Conservation (phyloP, 352 stramenopile species). For the Globisporangium spiculum region DNA sequence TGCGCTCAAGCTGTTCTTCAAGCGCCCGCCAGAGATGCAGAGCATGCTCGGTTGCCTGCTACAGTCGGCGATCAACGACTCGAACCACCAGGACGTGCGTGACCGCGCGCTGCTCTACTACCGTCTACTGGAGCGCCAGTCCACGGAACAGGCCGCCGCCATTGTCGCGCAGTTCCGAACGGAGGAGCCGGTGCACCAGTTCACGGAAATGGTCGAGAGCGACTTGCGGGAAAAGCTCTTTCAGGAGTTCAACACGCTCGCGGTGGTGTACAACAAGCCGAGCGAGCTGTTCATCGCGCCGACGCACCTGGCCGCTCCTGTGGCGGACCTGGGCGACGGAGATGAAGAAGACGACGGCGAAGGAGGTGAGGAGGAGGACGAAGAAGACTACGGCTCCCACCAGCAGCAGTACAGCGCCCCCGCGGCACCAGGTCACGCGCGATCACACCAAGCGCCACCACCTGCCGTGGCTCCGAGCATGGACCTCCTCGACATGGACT, state of each 20-base stretch:
- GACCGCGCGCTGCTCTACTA: slow-evolving; percentile 98
- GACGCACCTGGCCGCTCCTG: slow-evolving; percentile 43
- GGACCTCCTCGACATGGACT: slow-evolving; percentile 80
- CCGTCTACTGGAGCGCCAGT: slow-evolving; percentile 91
- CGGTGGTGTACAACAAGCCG: slow-evolving; percentile 96
- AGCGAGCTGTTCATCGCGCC: slow-evolving; percentile 94
- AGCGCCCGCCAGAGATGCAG: slow-evolving; percentile 97
- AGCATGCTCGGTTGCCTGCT: slow-evolving; percentile 96
- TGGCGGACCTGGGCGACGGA: slow-evolving; percentile 37
- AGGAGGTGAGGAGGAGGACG: slow-evolving; percentile 31
- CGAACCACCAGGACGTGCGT: slow-evolving; percentile 94
- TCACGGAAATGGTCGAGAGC: slow-evolving; percentile 79
- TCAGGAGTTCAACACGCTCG: slow-evolving; percentile 98
- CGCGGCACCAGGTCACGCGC: background rate
- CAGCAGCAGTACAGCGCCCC: slow-evolving; percentile 45
- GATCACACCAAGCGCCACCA: slow-evolving; percentile 14
- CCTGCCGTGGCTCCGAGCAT: slow-evolving; percentile 34
- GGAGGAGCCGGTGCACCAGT: slow-evolving; percentile 82
- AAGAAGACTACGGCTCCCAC: slow-evolving; percentile 33
- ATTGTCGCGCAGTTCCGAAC: slow-evolving; percentile 84
- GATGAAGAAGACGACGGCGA: slow-evolving; percentile 54
- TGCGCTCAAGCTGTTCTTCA: slow-evolving; percentile 98
- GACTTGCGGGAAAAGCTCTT: slow-evolving; percentile 89
- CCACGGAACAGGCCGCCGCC: slow-evolving; percentile 85
- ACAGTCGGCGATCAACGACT: slow-evolving; percentile 93